Conservation (phyloP, 139 green algal genomes). For the Chlorella sp. region DNA sequence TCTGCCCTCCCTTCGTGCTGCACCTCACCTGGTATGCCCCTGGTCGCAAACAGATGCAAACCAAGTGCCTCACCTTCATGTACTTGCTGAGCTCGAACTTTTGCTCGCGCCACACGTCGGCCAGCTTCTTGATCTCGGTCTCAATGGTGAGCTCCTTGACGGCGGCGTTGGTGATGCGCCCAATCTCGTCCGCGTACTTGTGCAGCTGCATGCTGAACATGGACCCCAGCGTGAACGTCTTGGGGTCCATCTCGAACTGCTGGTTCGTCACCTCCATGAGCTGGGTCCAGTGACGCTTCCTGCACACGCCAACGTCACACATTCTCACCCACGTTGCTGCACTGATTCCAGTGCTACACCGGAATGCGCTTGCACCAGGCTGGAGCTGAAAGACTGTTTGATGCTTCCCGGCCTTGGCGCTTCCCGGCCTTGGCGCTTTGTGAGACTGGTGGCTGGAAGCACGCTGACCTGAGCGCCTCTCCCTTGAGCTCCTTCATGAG, state of each 20-base stretch:
- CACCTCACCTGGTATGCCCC: too few species aligned
- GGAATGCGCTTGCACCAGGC: background rate
- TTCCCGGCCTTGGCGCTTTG: too few species aligned
- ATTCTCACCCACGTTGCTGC: too few species aligned
- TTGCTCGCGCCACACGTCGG: slow-evolving; percentile 73
- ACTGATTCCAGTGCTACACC: too few species aligned
- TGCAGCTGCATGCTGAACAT: slow-evolving; percentile 76
- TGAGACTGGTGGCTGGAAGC: too few species aligned
- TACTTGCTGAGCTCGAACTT: slow-evolving; percentile 74
- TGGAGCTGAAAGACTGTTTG: too few species aligned
- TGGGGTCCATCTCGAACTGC: slow-evolving; percentile 76
- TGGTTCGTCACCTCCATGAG: slow-evolving; percentile 73
- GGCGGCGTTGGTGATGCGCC: slow-evolving; percentile 61
- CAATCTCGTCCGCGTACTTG: slow-evolving; percentile 64
- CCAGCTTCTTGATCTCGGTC: slow-evolving; percentile 76
- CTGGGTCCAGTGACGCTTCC: slow-evolving; percentile 72
- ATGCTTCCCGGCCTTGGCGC: too few species aligned
- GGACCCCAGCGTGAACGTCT: slow-evolving; percentile 75
- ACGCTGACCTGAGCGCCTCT: slow-evolving; percentile 58
- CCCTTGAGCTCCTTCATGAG: slow-evolving; percentile 80
- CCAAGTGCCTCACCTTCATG: slow-evolving; percentile 48
- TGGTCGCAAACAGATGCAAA: too few species aligned
- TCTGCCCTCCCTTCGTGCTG: too few species aligned
- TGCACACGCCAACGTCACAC: slow-evolving; percentile 9
- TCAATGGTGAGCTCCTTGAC: slow-evolving; percentile 88